Evolutionary conservation across 352 stramenopile species (phyloP).

Genomic region (Phytophthora agathidicida): DNA sequence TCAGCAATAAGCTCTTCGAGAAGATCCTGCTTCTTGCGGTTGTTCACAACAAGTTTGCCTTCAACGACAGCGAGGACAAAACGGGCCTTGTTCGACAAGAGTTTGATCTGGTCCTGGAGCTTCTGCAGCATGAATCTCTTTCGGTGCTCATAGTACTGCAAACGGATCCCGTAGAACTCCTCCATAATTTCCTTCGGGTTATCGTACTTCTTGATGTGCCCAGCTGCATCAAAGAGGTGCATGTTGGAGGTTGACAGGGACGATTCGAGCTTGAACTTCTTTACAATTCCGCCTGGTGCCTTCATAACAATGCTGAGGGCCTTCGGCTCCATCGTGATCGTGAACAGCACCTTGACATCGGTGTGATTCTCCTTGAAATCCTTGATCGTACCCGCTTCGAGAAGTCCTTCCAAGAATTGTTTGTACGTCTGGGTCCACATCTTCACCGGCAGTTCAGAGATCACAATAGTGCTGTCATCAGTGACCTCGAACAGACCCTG

Average conservation of each 20-base stretch:
- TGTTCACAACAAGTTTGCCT: conserved; percentile 93
- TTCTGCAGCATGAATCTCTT: conserved; percentile 90
- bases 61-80: conserved; percentile 96
- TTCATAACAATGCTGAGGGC: conserved; percentile 72
- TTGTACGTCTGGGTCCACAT: conserved; percentile 98
- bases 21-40: conserved; percentile 94
- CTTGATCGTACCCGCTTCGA: conserved; percentile 88
- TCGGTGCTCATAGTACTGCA: conserved; percentile 94
- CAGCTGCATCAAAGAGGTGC: conserved; percentile 94
- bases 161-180: conserved; percentile 93
- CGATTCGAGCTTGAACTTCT: conserved; percentile 96
- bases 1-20: conserved; percentile 86
- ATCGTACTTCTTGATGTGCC: conserved; percentile 94
- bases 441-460: conserved; percentile 97
- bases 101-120: conserved; percentile 90
- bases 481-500: conserved; percentile 83
- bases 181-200: conserved; percentile 93
- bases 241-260: conserved; percentile 97
- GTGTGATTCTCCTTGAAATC: conserved; percentile 95
- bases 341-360: conserved; percentile 93
- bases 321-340: conserved; percentile 80
- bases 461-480: conserved; percentile 91
- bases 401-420: conserved; percentile 91
- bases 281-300: conserved; percentile 84
- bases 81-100: conserved; percentile 94